These are phyloP conservation scores for Aspergillus incahuasiensis DNA, from an alignment of 495 filamentous ascomycete species.

Conservation along the genomic window DNA sequence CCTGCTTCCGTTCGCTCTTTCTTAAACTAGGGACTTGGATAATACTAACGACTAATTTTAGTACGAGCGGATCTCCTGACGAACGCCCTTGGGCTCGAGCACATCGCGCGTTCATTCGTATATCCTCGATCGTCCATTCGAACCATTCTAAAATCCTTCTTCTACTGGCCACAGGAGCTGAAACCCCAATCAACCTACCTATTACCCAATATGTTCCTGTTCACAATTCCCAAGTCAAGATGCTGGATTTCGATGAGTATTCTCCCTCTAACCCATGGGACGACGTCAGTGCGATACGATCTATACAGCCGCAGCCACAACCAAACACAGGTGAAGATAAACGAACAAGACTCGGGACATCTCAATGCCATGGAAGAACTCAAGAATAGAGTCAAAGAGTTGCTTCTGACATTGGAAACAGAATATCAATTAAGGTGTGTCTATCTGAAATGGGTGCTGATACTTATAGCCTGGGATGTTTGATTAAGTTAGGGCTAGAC, in stretches of 20 bases:
- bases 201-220: conserved; percentile 19
- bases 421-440: conserved; percentile 5
- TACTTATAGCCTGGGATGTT: too few relatives aligned
- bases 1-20: too few relatives aligned
- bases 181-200: background rate
- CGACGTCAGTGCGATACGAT: conserved; percentile 21
- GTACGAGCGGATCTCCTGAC: background rate
- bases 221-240: conserved; percentile 8
- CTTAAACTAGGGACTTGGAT: background rate
- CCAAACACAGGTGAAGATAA: background rate
- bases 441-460: background rate
- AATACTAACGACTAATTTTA: background rate
- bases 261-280: conserved; percentile 17
- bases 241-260: conserved; percentile 19
- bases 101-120: background rate
- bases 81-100: background rate
- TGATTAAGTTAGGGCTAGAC: background rate
- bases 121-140: background rate
- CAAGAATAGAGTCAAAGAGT: background rate
- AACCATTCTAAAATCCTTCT: background rate
- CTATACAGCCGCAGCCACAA: conserved; percentile 14
- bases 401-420: conserved; percentile 6
- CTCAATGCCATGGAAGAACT: background rate
- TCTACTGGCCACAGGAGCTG: background rate
- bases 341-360: background rate